Evolutionary conservation across 148 eudicot genomes (phyloP), one percentile per base, ranked within the genome.

Genomic region (Chenopodium berlandieri): DNA sequence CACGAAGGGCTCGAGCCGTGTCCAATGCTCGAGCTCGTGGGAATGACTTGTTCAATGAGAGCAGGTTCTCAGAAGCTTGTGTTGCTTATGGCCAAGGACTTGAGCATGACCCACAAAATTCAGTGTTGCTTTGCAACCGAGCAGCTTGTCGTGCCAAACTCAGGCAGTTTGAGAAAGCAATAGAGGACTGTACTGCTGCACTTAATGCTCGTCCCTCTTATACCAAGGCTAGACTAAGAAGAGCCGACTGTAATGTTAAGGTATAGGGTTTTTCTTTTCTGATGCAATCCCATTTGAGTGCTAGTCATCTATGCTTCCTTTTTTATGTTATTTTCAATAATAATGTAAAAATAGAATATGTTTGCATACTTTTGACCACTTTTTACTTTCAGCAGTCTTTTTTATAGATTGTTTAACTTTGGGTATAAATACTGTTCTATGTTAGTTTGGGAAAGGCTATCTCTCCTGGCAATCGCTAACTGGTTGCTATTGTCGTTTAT

Each of bases 231-330:
- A 85, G 95, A 76, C 78, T 94, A 82, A 90, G 99, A 86, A 83
- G 98, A 90, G 97, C 95, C 31, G 92, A 96, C 80, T 92, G 98
- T 79, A 83, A 85, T 81, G 84, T 87, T 71, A 92, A 94, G 99
- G 99, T 96, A 79, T 16, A 20, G 0, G 7, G 1, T 9, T 75
- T 68, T 46, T 63, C 47, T 63, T 14, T 47, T 64, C 63, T 40
- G 4, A 65, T 46, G 60, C 70, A 13, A 4, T 9, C 44, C 27
- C 32, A 47, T 20, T 71, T 6, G 48, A 25, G 8, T 67, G 44
- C 40, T 75, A 32, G 1, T 48, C 46, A 44, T 0, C 6, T 72
- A 46, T 72, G 75, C 14, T 44, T 72, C 54, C 25, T 62, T 2
- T 10, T 20, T 22, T n/a, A 6, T 9, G 47, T 17, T n/a, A n/a